Conservation (phyloP, 1,139 yeast species). For the Spencermartinsiella ligniputridi region DNA sequence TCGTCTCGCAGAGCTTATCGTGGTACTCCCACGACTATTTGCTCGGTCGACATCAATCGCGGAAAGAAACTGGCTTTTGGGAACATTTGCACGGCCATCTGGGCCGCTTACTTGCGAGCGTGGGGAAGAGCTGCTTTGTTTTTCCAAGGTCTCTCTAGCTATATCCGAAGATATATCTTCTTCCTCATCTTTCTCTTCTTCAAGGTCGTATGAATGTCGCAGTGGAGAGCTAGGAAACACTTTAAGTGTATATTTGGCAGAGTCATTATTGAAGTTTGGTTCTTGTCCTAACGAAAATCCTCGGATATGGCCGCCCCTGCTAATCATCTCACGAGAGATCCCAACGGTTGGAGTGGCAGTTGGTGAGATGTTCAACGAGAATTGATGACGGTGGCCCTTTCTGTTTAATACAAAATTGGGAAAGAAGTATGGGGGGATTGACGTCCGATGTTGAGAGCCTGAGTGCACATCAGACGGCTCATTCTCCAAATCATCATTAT, state of each 20-base stretch:
- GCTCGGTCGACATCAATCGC: neutral
- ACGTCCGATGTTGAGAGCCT: neutral
- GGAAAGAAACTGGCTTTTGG: too few relatives aligned
- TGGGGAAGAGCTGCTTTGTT: too few relatives aligned
- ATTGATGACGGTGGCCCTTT: constrained; percentile 29
- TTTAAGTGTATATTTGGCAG: too few relatives aligned
- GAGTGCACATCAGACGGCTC: too few relatives aligned
- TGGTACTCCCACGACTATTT: neutral
- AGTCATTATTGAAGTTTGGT: too few relatives aligned
- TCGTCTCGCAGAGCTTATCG: neutral
- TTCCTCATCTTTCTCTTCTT: neutral
- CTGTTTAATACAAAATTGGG: constrained; percentile 30
- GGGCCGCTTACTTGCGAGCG: constrained; percentile 4
- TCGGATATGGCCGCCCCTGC: too few relatives aligned
- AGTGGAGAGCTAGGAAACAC: neutral
- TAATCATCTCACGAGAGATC: neutral
- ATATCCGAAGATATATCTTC: neutral
- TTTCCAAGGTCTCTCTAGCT: constrained; percentile 1
- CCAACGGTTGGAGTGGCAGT: neutral
- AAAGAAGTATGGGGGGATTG: neutral
- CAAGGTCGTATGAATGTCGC: neutral
- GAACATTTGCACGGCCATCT: neutral
- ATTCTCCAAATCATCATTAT: constrained; percentile 15
- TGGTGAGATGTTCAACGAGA: neutral
- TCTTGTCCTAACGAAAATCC: too few relatives aligned